Conservation (phyloP, 2,329 filamentous ascomycete genomes). For the Pseudogymnoascus sp. region DNA sequence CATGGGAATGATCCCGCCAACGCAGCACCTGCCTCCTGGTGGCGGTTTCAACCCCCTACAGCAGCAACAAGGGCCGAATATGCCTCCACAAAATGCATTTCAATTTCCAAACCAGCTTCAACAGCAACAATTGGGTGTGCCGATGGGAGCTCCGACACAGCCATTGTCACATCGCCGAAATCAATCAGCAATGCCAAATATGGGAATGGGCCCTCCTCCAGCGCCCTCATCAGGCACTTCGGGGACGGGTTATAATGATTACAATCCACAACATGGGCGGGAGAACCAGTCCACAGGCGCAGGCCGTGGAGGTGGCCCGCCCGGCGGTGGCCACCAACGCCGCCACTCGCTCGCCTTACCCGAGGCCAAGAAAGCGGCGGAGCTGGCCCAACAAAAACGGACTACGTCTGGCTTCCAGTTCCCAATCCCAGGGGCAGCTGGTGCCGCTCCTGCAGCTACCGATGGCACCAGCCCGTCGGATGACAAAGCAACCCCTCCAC, state of each 20-base stretch:
- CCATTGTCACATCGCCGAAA: conserved; percentile 89
- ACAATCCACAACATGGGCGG: conserved; percentile 38
- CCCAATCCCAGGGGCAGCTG: conserved; percentile 65
- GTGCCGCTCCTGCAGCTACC: conserved; percentile 52
- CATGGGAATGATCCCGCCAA: conserved; percentile 87
- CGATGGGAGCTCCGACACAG: conserved; percentile 70
- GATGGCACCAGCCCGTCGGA: conserved; percentile 40
- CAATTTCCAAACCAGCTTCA: conserved; percentile 78
- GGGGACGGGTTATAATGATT: conserved; percentile 71
- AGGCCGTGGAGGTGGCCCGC: conserved; percentile 63
- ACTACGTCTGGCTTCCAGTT: conserved; percentile 94
- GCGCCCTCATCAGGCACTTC: conserved; percentile 85
- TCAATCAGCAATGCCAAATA: conserved; percentile 90
- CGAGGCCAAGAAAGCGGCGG: conserved; percentile 95
- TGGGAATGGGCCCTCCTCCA: conserved; percentile 82
- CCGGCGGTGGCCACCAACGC: conserved; percentile 76
- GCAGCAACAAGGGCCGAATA: conserved; percentile 68
- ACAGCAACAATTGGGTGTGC: conserved; percentile 64
- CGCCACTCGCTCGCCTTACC: conserved; percentile 91
- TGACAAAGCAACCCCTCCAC: conserved; percentile 18
- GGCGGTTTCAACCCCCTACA: conserved; percentile 72
- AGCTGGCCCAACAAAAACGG: conserved; percentile 92
- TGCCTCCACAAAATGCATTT: conserved; percentile 74
- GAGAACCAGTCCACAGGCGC: conserved; percentile 66
- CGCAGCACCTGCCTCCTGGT: conserved; percentile 69